Evolutionary conservation across 208 protist species (phyloP).

Genomic region (Novymonas esmeraldas): DNA sequence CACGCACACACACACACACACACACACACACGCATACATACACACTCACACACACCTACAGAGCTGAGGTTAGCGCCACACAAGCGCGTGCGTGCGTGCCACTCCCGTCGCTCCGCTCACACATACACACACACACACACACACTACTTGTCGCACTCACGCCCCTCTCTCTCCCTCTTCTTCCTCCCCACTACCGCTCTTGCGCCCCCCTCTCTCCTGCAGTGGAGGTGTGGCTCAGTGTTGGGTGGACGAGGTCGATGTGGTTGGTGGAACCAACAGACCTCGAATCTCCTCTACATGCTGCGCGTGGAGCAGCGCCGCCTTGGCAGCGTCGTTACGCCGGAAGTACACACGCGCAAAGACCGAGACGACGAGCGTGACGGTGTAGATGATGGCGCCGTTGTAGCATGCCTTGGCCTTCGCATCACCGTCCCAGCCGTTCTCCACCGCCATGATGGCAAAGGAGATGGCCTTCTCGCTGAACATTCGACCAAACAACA

Average conservation of each 20-base stretch:
- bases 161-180: background rate
- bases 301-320: conserved; percentile 37
- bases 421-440: conserved; percentile 66
- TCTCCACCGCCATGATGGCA: conserved; percentile 63
- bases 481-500: conserved; percentile 87
- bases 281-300: conserved; percentile 51
- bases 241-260: conserved; percentile 10
- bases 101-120: background rate
- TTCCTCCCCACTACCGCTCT: background rate
- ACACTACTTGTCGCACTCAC: no score
- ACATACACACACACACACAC: background rate
- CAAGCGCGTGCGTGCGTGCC: no score
- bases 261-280: conserved; percentile 27
- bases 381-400: conserved; percentile 82
- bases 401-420: conserved; percentile 90
- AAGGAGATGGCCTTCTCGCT: conserved; percentile 72
- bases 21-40: background rate
- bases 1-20: background rate
- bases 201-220: no score
- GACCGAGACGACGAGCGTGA: conserved; percentile 79
- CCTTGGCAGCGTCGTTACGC: conserved; percentile 60
- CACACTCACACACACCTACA: background rate
- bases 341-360: conserved; percentile 73
- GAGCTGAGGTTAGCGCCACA: no score
- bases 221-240: no score